Percentiles rank a stretch among this genome's conserved stretches.
These are phyloP conservation scores for Ophiostoma fasciatum DNA, from an alignment of 2,329 filamentous ascomycete genomes.

Conservation along the genomic window DNA sequence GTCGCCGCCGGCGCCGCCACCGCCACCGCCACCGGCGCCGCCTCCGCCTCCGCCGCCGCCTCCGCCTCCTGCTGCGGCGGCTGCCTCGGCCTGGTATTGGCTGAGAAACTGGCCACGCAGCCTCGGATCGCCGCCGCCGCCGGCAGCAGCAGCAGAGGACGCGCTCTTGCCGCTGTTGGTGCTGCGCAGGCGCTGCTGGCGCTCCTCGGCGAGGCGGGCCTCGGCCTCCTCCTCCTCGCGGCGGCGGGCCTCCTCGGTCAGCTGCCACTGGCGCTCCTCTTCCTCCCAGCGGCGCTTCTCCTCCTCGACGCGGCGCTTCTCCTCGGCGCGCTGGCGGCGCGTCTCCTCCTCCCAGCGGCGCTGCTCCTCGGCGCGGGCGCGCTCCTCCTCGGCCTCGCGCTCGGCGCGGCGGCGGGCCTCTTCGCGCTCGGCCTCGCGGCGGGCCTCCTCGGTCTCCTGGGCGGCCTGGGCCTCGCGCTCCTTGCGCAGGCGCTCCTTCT, in stretches of 20 bases:
- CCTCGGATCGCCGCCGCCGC: constrained; percentile 36
- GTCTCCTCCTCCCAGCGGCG: constrained; percentile 52
- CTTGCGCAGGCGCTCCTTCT: constrained; percentile 59
- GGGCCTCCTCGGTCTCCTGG: constrained; percentile 43
- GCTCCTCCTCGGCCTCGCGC: constrained; percentile 44
- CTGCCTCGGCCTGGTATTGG: constrained; percentile 60
- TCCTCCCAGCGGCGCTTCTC: constrained; percentile 56
- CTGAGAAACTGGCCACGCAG: constrained; percentile 74
- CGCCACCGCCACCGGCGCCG: constrained; percentile 19
- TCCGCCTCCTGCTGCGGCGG: constrained; percentile 19
- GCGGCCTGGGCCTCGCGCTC: constrained; percentile 45
- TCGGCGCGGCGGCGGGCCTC: constrained; percentile 31
- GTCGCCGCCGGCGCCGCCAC: constrained; percentile 18
- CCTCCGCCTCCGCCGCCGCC: constrained; percentile 17
- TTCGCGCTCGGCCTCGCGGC: constrained; percentile 42
- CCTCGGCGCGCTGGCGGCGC: constrained; percentile 40
- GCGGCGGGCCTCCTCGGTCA: constrained; percentile 49
- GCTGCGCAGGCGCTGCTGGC: constrained; percentile 43
- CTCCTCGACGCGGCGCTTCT: constrained; percentile 35
- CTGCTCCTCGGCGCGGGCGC: constrained; percentile 47
- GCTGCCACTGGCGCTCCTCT: constrained; percentile 53
- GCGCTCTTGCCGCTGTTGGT: constrained; percentile 32
- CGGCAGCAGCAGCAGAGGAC: too few relatives aligned
- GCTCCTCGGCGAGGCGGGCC: constrained; percentile 50
- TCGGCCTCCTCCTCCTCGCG: constrained; percentile 63